Conservation (phyloP, 805 yeast genomes). For the Candida incommunis region DNA sequence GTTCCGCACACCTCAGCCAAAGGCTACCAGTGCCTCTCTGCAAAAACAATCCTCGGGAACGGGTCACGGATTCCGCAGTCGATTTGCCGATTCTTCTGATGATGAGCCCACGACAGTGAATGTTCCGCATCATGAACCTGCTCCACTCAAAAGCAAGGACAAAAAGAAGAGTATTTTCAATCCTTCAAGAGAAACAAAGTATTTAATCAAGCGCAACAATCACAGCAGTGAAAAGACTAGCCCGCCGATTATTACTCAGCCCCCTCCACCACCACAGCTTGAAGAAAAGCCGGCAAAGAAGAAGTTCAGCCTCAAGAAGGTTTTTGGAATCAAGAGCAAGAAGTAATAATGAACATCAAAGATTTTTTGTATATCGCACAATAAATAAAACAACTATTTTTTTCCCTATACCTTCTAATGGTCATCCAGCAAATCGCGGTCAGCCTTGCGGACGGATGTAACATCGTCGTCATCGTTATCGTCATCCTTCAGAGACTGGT, state of each 20-base stretch:
- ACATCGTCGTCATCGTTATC: constrained; percentile 17
- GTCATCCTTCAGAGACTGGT: constrained; percentile 14
- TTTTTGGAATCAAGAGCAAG: neutral
- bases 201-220: constrained; percentile 1
- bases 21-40: neutral
- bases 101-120: neutral
- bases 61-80: neutral
- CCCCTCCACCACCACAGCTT: neutral
- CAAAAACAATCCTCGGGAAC: neutral
- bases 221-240: neutral
- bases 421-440: constrained; percentile 21
- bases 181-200: constrained; percentile 1
- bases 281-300: neutral
- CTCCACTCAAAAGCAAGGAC: neutral
- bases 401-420: constrained; percentile 3
- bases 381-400: neutral
- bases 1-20: neutral
- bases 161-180: neutral
- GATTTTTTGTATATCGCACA: neutral
- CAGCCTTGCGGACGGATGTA: constrained; percentile 17
- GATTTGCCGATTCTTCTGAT: neutral
- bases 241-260: neutral
- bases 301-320: constrained; percentile 1
- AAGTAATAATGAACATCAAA: neutral
- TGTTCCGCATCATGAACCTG: neutral